A percentile compares a stretch with the other conserved stretches of the same genome.
Evolutionary conservation across 1,284 basidiomycete genomes (phyloP).

Genomic region (Taiwanofungus camphoratus): DNA sequence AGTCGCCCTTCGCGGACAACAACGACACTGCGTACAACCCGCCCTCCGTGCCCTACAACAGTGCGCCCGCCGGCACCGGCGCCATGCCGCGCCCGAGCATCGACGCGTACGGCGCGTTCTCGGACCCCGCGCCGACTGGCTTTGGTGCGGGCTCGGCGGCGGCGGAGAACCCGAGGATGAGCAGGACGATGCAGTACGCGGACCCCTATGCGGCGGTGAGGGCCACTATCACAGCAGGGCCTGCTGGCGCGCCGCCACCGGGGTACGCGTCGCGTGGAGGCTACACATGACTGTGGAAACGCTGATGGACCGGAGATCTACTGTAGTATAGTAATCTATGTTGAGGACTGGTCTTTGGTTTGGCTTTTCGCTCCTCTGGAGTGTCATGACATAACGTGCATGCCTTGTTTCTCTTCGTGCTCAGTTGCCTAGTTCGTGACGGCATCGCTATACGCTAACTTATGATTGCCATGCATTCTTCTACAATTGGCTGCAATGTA

Average conservation of each 20-base stretch:
- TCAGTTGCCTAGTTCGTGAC: constrained; percentile 3
- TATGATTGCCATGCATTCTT: constrained; percentile 22
- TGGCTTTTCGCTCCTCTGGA: no score
- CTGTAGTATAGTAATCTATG: constrained; percentile 8
- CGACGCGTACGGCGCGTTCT: constrained; percentile 85
- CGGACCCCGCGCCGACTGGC: constrained; percentile 72
- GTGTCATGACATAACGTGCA: no score
- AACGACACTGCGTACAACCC: constrained; percentile 31
- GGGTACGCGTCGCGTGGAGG: constrained; percentile 20
- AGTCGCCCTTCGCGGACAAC: constrained; percentile 49
- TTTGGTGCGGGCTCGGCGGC: constrained; percentile 35
- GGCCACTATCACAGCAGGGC: constrained; percentile 31
- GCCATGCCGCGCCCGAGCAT: constrained; percentile 55
- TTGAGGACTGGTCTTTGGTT: no score
- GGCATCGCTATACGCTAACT: constrained; percentile 19
- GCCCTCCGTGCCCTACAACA: constrained; percentile 21
- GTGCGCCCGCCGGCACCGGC: constrained; percentile 29
- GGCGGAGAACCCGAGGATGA: constrained; percentile 47
- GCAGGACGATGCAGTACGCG: constrained; percentile 85
- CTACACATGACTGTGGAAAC: constrained; percentile 15
- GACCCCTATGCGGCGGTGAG: constrained; percentile 77
- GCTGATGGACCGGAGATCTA: constrained; percentile 11
- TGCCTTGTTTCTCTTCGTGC: no score
- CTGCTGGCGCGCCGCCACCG: constrained; percentile 17
- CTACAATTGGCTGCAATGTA: no score